Evolutionary conservation across 371 early-diverging fungal genomes (phyloP).

Genomic region (Rhizomucor miehei): DNA sequence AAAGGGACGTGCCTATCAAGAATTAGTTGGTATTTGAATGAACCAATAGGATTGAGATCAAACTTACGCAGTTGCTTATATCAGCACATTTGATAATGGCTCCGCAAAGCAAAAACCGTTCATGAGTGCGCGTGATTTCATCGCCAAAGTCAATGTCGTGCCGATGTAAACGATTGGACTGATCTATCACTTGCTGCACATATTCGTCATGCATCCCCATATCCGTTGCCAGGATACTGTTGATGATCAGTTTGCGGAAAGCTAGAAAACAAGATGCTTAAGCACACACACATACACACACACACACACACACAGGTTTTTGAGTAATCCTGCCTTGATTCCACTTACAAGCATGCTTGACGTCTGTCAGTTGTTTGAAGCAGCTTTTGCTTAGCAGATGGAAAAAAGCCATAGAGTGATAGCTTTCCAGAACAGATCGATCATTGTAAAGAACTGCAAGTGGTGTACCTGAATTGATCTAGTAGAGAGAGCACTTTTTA

Average conservation of each 20-base stretch:
- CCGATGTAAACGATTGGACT: constrained; percentile 41
- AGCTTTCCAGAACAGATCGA: constrained; percentile 90
- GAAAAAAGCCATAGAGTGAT: constrained; percentile 87
- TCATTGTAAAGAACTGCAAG: constrained; percentile 92
- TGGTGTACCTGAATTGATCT: constrained; percentile 74
- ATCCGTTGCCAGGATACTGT: constrained; percentile 81
- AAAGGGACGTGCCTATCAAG: constrained; percentile 55
- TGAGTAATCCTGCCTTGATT: no score
- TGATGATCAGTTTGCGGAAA: constrained; percentile 69
- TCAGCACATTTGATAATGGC: constrained; percentile 87
- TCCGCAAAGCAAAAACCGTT: constrained; percentile 53
- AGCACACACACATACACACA: neutral
- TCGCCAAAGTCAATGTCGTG: constrained; percentile 22
- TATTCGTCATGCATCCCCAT: constrained; percentile 84
- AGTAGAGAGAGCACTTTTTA: constrained; percentile 12
- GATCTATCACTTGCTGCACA: constrained; percentile 64
- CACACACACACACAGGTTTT: no score
- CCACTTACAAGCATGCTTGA: constrained; percentile 30
- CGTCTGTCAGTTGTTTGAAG: constrained; percentile 51
- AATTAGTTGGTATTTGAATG: neutral
- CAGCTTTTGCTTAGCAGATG: constrained; percentile 68
- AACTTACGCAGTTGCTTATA: constrained; percentile 72
- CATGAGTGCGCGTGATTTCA: constrained; percentile 18
- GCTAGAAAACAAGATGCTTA: constrained; percentile 23
- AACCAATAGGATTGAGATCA: neutral